Percentiles rank a stretch among this genome's conserved stretches.
These are phyloP conservation scores for Sclerotiophoma versabilis DNA, from an alignment of 2,329 filamentous ascomycete genomes.

Conservation along the genomic window DNA sequence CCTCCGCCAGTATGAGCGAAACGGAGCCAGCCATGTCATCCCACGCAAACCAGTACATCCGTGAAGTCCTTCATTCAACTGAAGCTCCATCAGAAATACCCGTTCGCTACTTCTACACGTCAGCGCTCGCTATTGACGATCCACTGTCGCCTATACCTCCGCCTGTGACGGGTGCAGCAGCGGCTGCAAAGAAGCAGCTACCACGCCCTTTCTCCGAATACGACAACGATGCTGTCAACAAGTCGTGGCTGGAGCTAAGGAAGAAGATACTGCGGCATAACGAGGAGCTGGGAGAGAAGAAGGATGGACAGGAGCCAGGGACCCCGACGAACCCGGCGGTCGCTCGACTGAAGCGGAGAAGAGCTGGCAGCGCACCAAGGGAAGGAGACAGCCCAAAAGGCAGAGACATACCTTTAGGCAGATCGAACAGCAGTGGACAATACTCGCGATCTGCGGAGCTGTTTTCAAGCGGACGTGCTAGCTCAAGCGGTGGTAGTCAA, in stretches of 20 bases:
- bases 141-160: slow-evolving; percentile 74
- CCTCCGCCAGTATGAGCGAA: slow-evolving; percentile 29
- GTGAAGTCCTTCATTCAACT: slow-evolving; percentile 51
- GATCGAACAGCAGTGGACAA: slow-evolving; percentile 30
- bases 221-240: slow-evolving; percentile 82
- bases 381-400: slow-evolving; percentile 32
- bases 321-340: slow-evolving; percentile 45
- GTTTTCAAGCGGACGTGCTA: slow-evolving; percentile 27
- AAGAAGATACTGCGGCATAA: slow-evolving; percentile 56
- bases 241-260: slow-evolving; percentile 73
- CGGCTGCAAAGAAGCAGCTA: slow-evolving; percentile 61
- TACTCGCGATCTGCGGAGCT: slow-evolving; percentile 43
- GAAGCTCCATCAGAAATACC: slow-evolving; percentile 45
- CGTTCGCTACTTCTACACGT: slow-evolving; percentile 79
- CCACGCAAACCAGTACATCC: slow-evolving; percentile 54
- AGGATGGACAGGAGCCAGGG: slow-evolving; percentile 20
- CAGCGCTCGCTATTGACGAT: slow-evolving; percentile 83
- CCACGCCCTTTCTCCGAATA: slow-evolving; percentile 79
- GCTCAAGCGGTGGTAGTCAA: slow-evolving; percentile 36
- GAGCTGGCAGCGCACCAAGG: slow-evolving; percentile 36
- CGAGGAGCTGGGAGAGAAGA: slow-evolving; percentile 49
- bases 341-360: slow-evolving; percentile 44
- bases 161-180: slow-evolving; percentile 55
- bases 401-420: slow-evolving; percentile 38
- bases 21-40: slow-evolving; percentile 35